phyloP scores from a whole-genome alignment of 2,329 filamentous ascomycete genomes.

The Fusarium beomiforme region DNA sequence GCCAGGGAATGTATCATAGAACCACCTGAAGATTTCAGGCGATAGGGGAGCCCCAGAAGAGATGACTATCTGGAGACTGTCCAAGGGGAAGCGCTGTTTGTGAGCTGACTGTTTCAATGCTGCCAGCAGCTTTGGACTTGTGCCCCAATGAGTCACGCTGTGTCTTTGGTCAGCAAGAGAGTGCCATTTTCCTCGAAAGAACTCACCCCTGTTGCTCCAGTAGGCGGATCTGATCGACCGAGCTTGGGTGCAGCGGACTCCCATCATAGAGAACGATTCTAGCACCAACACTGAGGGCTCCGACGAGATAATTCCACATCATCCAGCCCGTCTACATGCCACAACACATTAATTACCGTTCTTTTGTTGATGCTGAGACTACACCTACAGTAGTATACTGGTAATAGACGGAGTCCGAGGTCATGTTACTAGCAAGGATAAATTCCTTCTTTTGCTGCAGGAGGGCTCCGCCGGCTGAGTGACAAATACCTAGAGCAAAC shows the following conservation, averaged over 20 bases:
- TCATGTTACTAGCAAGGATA: not conserved
- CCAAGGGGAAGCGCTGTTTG: not conserved
- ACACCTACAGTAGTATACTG: not conserved
- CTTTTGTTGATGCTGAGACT: not conserved
- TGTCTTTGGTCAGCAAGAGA: not conserved
- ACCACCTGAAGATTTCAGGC: not conserved
- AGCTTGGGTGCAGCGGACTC: not conserved
- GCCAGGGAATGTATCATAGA: not conserved
- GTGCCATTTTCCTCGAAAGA: accelerated
- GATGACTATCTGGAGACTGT: not conserved
- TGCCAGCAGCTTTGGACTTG: not conserved
- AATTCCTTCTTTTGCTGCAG: not conserved
- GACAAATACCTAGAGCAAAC: not conserved
- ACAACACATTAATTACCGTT: too few species aligned
- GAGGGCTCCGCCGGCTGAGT: not conserved
- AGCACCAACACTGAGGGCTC: not conserved
- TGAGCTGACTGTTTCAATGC: not conserved
- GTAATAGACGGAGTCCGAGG: not conserved
- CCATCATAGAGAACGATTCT: not conserved
- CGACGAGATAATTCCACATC: not conserved
- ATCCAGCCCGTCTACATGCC: not conserved
- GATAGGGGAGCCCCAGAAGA: not conserved
- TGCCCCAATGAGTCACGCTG: not conserved
- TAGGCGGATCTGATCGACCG: not conserved
- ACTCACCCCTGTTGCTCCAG: not conserved